phyloP scores from a whole-genome alignment of 208 protist genomes.

The Leishmania braziliensis region DNA sequence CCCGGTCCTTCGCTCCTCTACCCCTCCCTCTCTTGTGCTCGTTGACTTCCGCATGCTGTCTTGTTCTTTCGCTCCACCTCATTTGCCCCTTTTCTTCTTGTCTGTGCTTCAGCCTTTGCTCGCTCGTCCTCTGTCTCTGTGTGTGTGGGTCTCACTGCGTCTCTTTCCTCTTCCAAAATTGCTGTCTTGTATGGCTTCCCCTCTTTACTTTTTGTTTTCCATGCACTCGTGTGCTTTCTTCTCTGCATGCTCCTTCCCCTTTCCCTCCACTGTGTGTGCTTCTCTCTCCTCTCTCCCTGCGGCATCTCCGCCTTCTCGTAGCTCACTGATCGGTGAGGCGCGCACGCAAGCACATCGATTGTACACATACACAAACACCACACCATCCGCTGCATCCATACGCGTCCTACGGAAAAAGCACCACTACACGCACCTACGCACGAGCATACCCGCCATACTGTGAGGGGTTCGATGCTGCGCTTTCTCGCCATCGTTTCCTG shows the following conservation, averaged over 20 bases:
- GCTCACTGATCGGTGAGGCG: not conserved
- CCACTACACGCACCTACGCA: not conserved
- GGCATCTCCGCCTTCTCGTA: not conserved
- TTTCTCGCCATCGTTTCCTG: not conserved
- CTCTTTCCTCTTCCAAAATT: constrained; percentile 2
- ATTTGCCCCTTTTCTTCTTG: not conserved
- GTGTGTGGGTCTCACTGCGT: not conserved
- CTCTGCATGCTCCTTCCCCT: not conserved
- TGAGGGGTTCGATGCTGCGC: not conserved
- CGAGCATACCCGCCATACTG: not conserved
- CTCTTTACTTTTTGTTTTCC: constrained; percentile 15
- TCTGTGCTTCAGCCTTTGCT: not conserved
- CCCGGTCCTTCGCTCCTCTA: not conserved
- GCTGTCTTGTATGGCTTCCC: not conserved
- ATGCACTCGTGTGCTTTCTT: not conserved
- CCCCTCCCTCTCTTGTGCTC: not conserved
- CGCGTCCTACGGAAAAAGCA: not conserved
- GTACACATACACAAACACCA: not conserved
- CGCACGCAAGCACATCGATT: not conserved
- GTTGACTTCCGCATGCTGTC: not conserved
- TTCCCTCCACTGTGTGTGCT: not conserved
- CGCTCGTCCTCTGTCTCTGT: not conserved
- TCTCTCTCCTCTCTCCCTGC: not conserved
- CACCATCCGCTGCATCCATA: not conserved
- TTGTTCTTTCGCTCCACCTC: not conserved